These are phyloP conservation scores for Helicocarpus griseus DNA, from an alignment of 2,329 filamentous ascomycete species.

Conservation along the genomic window DNA sequence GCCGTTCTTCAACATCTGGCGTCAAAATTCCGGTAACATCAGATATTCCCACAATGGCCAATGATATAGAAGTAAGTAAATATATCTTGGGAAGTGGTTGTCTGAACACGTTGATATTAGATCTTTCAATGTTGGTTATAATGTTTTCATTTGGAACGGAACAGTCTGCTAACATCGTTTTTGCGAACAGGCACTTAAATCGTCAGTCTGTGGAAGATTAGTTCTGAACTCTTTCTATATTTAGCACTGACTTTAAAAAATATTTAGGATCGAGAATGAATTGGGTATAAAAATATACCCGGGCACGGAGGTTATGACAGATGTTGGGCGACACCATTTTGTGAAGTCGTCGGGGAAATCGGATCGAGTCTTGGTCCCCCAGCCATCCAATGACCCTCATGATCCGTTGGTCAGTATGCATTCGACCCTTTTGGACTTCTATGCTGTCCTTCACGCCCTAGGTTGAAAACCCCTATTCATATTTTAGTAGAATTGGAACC, in stretches of 20 bases:
- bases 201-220: constrained; percentile 13
- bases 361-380: constrained; percentile 39
- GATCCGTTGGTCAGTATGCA: constrained; percentile 32
- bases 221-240: not conserved
- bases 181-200: constrained; percentile 15
- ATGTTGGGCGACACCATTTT: constrained; percentile 55
- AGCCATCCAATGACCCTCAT: constrained; percentile 38
- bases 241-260: not conserved
- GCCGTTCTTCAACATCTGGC: too few relatives aligned
- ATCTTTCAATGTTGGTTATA: too few relatives aligned
- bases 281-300: constrained; percentile 46
- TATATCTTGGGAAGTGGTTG: too few relatives aligned
- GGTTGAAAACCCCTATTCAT: not conserved
- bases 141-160: too few relatives aligned
- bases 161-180: not conserved
- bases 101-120: too few relatives aligned
- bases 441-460: too few relatives aligned
- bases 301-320: constrained; percentile 51
- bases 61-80: constrained; percentile 32
- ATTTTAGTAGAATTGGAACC: constrained; percentile 36
- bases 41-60: constrained; percentile 32
- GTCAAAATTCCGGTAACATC: not conserved
- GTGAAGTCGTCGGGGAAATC: constrained; percentile 41
- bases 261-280: constrained; percentile 39
- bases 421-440: not conserved